Base-by-base conservation (phyloP, 2,329 filamentous ascomycete species). In the Claviceps arundinis region DNA sequence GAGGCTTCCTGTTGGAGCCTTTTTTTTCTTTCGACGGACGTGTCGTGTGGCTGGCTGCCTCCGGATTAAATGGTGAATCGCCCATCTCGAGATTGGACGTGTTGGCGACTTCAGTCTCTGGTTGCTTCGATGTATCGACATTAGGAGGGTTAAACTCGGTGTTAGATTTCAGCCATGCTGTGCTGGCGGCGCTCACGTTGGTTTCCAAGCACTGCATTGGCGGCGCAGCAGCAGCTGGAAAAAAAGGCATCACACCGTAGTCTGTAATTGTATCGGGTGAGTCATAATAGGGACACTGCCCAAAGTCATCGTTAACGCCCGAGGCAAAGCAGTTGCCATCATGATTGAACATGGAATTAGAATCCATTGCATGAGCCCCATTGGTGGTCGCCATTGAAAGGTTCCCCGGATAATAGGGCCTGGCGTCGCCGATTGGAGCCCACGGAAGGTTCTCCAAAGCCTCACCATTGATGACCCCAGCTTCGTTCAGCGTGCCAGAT, bases 171-270 rank as follows among this genome's bases (percentile, higher is more conserved):
- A 58, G 73, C 1, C 76, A 78, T 56, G 63, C 70, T 51, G 61
- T 64, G 58, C 74, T 77, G 6, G 57, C 51, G 6, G 55, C 57
- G 56, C 72, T 74, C 41, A 64, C 63, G 54, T 67, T 72, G 8
- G 76, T 78, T n/a, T 64, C 55, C 1, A 73, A 75, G 8, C 75
- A 70, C 55, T 76, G 70, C 74, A 77, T 76, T 37, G 65, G 60
- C 7, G 24, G 43, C 4, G 47, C 30, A 17, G 14, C 9, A 22
- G 19, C 19, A 22, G 19, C 19, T 4, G 45, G 3, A 4, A 40
- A 26, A n/a, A 51, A 42, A 9, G 46, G 41, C 2, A 37, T 5
- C 6, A 34, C n/a, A 40, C 41, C 5, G 30, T 38, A 45, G 42
- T 38, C 22, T 14, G 47, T 30, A 16, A 22, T 3, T 22, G 62